These are phyloP conservation scores for Leccinum fibrillosum DNA, from an alignment of 768 basidiomycete genomes.

Conservation along the genomic window DNA sequence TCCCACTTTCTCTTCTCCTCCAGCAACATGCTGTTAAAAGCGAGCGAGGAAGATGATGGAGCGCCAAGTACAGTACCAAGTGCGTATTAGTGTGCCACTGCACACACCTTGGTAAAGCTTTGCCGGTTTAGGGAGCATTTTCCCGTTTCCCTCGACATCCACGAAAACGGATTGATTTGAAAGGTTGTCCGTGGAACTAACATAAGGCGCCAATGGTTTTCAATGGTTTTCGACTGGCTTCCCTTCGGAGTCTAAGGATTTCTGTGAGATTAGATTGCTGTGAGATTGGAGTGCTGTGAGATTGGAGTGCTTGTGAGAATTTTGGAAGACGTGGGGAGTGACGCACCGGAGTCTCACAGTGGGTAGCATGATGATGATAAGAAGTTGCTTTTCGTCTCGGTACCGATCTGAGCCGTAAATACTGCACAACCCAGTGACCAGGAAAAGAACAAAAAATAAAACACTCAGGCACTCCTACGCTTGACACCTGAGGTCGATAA, in stretches of 20 bases:
- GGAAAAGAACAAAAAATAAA: background rate
- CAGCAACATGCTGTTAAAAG: conserved; percentile 47
- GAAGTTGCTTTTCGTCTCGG: background rate
- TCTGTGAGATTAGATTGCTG: background rate
- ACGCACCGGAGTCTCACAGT: background rate
- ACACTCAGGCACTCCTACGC: background rate
- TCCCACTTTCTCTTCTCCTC: no score
- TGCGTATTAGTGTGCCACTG: conserved; percentile 42
- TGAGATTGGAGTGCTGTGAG: background rate
- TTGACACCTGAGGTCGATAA: background rate
- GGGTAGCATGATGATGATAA: background rate
- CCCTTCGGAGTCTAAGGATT: background rate
- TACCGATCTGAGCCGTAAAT: background rate
- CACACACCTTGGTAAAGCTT: conserved; percentile 62
- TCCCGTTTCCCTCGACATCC: background rate
- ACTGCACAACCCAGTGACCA: background rate
- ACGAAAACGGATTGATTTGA: background rate
- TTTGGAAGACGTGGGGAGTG: background rate
- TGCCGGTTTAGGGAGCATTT: conserved; percentile 34
- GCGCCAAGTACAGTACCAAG: conserved; percentile 38
- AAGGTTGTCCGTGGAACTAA: background rate
- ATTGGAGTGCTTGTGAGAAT: background rate
- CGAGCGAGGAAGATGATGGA: conserved; percentile 61
- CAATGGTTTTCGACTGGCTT: background rate
- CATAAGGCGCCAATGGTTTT: background rate